Evolutionary conservation across 768 basidiomycete species (phyloP), one percentile per base, ranked within the genome.

Genomic region (Tylopilus rubrobrunneus): DNA sequence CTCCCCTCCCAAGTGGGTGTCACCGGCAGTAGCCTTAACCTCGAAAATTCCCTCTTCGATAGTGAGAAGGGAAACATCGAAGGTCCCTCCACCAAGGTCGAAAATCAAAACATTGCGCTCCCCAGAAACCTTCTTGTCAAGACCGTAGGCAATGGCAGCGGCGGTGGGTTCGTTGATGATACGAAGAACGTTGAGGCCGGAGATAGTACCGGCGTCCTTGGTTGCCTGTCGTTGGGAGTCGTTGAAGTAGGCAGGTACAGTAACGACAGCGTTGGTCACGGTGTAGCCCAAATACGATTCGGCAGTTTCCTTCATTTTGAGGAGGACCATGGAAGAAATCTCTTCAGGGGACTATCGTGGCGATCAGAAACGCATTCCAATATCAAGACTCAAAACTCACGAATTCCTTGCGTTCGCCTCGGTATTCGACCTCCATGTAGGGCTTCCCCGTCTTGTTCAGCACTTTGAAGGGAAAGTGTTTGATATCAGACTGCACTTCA

Each of bases 161-260:
- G 96, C 96, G 45, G 96, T 98, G 37, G 96, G 94, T 74, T 98
- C 96, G 77, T 98, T 98, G 78, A 98, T 96, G 73, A 98, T 97
- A 76, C 96, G 94, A 67, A 96, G 89, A 56, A 98, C 89, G 69
- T 96, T 93, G 61, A 98, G 76, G 58, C 96, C 96, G 19, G 93
- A 82, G 65, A 98, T 98, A 56, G 83, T 84, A 63, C 96, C 96
- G 37, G 96, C 94, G 67, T 98, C 96, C 78, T 97, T 98, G 65
- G 96, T 98, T 21, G 96, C 96, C 67, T 96, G 93, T 69, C 96
- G 90, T 71, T 98, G 96, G 25, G 96, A 95, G 78, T 98, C 94
- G 73, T 98, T 98, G 82, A 98, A 98, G 80, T 98, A 98, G 36
- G 95, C 94, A 31, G 95, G 95, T 58, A 98, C 88, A 28, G 94